Percentiles rank a stretch among this genome's conserved stretches.
These are phyloP conservation scores for Diplodia mutila DNA, from an alignment of 2,329 filamentous ascomycete genomes.

Conservation along the genomic window DNA sequence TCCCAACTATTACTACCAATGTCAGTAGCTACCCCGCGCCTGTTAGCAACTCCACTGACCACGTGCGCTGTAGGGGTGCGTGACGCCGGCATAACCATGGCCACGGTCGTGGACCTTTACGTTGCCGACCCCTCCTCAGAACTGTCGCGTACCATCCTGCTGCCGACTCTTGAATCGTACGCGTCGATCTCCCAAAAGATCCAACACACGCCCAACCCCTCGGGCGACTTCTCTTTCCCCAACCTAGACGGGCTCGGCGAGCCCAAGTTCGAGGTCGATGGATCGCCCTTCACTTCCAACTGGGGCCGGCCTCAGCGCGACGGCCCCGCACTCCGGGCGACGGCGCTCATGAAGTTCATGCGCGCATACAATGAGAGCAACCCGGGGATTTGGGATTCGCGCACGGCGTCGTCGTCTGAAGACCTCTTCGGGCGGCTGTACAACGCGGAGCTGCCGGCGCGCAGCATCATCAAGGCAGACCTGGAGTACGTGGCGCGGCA, in stretches of 20 bases:
- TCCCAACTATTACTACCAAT: slow-evolving; percentile 52
- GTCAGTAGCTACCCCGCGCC: slow-evolving; percentile 32
- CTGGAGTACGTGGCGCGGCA: slow-evolving; percentile 49
- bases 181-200: slow-evolving; percentile 40
- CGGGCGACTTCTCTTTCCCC: slow-evolving; percentile 37
- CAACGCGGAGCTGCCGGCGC: slow-evolving; percentile 39
- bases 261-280: slow-evolving; percentile 48
- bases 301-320: slow-evolving; percentile 52
- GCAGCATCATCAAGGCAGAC: slow-evolving; percentile 50
- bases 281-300: slow-evolving; percentile 41
- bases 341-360: slow-evolving; percentile 48
- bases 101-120: slow-evolving; percentile 47
- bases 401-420: slow-evolving; percentile 64
- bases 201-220: slow-evolving; percentile 46
- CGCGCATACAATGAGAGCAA: slow-evolving; percentile 47
- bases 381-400: slow-evolving; percentile 43
- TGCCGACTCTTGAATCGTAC: slow-evolving; percentile 40
- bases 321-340: slow-evolving; percentile 48
- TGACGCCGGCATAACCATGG: slow-evolving; percentile 50
- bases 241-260: slow-evolving; percentile 48
- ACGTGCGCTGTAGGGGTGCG: slow-evolving; percentile 42
- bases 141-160: slow-evolving; percentile 33
- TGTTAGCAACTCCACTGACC: not conserved
- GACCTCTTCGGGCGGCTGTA: slow-evolving; percentile 44
- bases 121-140: slow-evolving; percentile 35